Evolutionary conservation across 108 stramenopile genomes (phyloP).

Genomic region (Nitzschia palea): DNA sequence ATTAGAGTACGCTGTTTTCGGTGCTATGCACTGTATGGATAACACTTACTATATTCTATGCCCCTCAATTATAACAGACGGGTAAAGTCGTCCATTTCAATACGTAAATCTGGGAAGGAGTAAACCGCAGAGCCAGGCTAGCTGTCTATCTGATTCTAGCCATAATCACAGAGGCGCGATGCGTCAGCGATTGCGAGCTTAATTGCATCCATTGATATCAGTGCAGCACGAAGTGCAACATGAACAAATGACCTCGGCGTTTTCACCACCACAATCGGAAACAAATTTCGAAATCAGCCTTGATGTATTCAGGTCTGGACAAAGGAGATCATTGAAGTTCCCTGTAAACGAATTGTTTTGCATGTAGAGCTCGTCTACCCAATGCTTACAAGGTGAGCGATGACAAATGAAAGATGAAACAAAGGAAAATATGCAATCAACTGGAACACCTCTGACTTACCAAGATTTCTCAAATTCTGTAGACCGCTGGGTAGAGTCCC

Average conservation of each 20-base stretch:
- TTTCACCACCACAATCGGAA: conserved; percentile 31
- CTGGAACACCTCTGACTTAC: neutral
- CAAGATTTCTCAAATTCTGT: conserved; percentile 24
- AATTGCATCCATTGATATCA: neutral
- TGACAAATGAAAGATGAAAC: neutral
- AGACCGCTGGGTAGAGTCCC: conserved; percentile 35
- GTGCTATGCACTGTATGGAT: too few relatives aligned
- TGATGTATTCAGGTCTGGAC: neutral
- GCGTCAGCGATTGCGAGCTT: too few relatives aligned
- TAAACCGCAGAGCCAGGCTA: too few relatives aligned
- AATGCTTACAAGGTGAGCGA: neutral
- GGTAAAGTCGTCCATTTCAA: too few relatives aligned
- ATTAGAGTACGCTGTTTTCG: too few relatives aligned
- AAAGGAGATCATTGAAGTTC: conserved; percentile 15
- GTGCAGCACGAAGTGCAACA: conserved; percentile 47
- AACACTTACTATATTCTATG: too few relatives aligned
- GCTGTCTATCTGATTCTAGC: too few relatives aligned
- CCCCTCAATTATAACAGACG: too few relatives aligned
- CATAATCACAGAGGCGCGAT: too few relatives aligned
- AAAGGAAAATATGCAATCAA: neutral
- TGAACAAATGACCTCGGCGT: conserved; percentile 33
- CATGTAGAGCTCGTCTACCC: conserved; percentile 15
- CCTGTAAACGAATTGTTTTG: conserved; percentile 12
- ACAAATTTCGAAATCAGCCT: conserved; percentile 5
- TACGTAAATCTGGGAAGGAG: too few relatives aligned